Conservation (phyloP, 352 stramenopile species). For the Phytophthora melonis region DNA sequence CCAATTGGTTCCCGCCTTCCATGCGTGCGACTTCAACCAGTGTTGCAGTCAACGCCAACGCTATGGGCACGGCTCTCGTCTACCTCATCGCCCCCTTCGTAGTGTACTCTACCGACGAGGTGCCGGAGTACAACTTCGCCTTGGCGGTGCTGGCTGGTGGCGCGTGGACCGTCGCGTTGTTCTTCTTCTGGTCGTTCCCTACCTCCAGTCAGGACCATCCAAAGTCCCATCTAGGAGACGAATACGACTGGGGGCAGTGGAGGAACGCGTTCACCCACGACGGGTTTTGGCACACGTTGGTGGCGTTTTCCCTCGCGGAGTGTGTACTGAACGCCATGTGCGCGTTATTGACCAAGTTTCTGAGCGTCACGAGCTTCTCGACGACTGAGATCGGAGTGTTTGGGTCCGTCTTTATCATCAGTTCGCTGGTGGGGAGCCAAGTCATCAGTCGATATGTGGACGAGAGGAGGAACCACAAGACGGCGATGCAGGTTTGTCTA, state of each 20-base stretch:
- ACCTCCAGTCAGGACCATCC: conserved; percentile 36
- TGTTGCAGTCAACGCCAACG: conserved; percentile 75
- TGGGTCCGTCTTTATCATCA: conserved; percentile 73
- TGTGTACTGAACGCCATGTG: conserved; percentile 73
- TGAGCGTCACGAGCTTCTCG: conserved; percentile 58
- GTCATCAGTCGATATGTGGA: conserved; percentile 72
- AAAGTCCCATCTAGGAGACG: conserved; percentile 59
- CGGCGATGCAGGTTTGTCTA: conserved; percentile 58
- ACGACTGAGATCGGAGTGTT: conserved; percentile 69
- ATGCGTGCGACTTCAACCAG: conserved; percentile 70
- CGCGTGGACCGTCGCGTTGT: conserved; percentile 24
- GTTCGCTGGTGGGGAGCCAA: conserved; percentile 66
- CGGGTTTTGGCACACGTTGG: conserved; percentile 67
- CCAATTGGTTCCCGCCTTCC: conserved; percentile 77
- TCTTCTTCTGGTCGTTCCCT: conserved; percentile 64
- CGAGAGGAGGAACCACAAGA: conserved; percentile 54
- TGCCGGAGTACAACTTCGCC: conserved; percentile 57
- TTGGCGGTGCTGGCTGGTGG: conserved; percentile 44
- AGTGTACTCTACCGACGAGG: conserved; percentile 41
- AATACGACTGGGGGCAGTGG: conserved; percentile 83
- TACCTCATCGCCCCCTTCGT: conserved; percentile 67
- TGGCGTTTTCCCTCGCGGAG: conserved; percentile 71
- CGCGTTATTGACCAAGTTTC: conserved; percentile 68
- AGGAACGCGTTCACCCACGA: conserved; percentile 59
- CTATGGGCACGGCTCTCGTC: conserved; percentile 65